Base-by-base conservation (phyloP, 352 stramenopile species). In the Pythium myriotylum region DNA sequence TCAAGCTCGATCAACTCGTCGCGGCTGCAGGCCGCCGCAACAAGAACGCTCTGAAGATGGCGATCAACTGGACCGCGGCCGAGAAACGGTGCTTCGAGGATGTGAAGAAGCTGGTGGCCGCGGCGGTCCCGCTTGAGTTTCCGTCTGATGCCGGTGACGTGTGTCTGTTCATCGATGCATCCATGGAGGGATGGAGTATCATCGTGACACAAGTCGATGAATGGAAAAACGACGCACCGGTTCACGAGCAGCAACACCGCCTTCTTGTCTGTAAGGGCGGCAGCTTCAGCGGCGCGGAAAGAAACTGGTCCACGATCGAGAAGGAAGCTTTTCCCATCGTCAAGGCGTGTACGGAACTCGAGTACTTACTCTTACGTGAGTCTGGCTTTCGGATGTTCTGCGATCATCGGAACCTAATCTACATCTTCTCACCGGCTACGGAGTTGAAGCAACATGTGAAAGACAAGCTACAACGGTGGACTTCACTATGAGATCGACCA, bases 91-190 rank as follows among this genome's bases (percentile, higher is more conserved):
- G 10, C 29, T 35, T 35, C 10, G 29, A 35, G 29, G 59, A 68
- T 22, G 27, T 49, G 35, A 54, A 20, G 24, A 24, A 22, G 5
- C 47, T 59, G 5, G 5, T 2, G 4, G n/a, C 17, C 39, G 19
- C 5, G 4, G 53, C 41, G 8, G 27, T 9, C 2, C 32, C 54
- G 8, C 9, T 22, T 5, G 48, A 65, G n/a, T n/a, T n/a, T n/a
- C n/a, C n/a, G n/a, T n/a, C n/a, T n/a, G n/a, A n/a, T n/a, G n/a
- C n/a, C n/a, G n/a, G n/a, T n/a, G n/a, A n/a, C n/a, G n/a, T 35
- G 16, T 65, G 48, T 26, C 26, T 65, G 1, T 59, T 65, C 3
- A 65, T 48, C 16, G 58, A 72, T 22, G 65, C 65, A n/a, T 61
- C 45, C 14, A 56, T 59, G 32, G 40, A n/a, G 3, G 59, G 65